Evolutionary conservation across 1,284 basidiomycete species (phyloP).

Genomic region (Rhizoctonia solani): DNA sequence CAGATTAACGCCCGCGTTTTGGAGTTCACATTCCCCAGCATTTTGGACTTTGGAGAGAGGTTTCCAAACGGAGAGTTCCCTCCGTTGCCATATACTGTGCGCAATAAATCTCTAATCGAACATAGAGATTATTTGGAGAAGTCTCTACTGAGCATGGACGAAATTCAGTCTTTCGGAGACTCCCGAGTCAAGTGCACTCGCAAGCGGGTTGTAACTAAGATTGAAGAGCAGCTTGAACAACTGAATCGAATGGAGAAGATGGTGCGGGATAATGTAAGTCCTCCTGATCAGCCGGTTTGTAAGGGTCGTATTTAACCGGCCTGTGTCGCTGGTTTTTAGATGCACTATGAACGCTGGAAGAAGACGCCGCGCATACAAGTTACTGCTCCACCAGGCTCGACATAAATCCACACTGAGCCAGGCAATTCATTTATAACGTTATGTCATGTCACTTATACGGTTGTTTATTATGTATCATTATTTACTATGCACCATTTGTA

Average conservation of each 20-base stretch:
- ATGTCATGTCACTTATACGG: no score
- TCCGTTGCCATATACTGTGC: background rate
- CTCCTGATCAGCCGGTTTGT: no score
- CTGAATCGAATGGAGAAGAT: conserved; percentile 32
- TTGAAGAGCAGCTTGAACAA: conserved; percentile 8
- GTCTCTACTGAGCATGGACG: background rate
- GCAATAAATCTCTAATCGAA: conserved; percentile 3
- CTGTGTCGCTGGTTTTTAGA: background rate
- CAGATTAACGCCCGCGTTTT: conserved; percentile 14
- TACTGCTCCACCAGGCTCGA: background rate
- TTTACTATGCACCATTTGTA: no score
- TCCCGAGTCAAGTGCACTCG: background rate
- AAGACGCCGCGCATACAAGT: conserved; percentile 30
- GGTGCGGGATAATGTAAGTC: conserved; percentile 22
- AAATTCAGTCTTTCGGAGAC: background rate
- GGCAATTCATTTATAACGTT: no score
- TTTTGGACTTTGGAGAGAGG: background rate
- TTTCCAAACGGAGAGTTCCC: background rate
- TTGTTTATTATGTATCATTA: no score
- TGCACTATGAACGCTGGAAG: conserved; percentile 27
- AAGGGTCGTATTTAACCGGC: background rate
- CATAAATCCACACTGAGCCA: background rate
- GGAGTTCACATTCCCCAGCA: conserved; percentile 16
- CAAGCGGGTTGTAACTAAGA: background rate
- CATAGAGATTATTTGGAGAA: conserved; percentile 25